These are phyloP conservation scores for Stramenopiles sp. DNA, from an alignment of 352 stramenopile species.

Conservation along the genomic window DNA sequence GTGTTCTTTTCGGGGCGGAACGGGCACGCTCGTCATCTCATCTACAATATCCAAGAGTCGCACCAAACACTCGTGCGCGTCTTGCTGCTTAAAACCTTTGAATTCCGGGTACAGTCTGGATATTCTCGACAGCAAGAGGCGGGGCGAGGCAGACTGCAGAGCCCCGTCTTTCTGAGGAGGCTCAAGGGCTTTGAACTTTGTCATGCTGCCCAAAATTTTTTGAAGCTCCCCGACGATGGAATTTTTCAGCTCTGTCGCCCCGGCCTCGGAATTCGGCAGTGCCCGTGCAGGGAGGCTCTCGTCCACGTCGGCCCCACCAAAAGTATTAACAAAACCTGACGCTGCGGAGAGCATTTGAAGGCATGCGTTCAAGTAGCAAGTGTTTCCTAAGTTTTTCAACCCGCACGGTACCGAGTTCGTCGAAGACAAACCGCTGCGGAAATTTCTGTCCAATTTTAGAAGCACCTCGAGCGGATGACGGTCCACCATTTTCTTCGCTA, in stretches of 20 bases:
- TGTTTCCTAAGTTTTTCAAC: conserved; percentile 12
- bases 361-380: background rate
- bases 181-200: background rate
- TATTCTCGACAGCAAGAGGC: background rate
- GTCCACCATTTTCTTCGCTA: too few relatives aligned
- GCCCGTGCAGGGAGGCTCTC: background rate
- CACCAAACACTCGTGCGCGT: background rate
- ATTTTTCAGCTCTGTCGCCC: background rate
- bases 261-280: background rate
- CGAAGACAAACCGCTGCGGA: too few relatives aligned
- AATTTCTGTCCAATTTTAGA: too few relatives aligned
- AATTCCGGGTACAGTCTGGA: background rate
- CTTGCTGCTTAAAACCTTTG: background rate
- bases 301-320: too few relatives aligned
- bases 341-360: background rate
- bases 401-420: background rate
- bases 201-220: background rate
- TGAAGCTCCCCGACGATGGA: background rate
- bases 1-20: background rate
- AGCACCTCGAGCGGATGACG: too few relatives aligned
- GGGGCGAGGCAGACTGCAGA: background rate
- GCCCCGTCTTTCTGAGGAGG: too few relatives aligned
- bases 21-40: background rate
- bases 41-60: background rate
- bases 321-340: too few relatives aligned